phyloP scores from a whole-genome alignment of 306 rosid genomes.

The Rubus parviflorus region DNA sequence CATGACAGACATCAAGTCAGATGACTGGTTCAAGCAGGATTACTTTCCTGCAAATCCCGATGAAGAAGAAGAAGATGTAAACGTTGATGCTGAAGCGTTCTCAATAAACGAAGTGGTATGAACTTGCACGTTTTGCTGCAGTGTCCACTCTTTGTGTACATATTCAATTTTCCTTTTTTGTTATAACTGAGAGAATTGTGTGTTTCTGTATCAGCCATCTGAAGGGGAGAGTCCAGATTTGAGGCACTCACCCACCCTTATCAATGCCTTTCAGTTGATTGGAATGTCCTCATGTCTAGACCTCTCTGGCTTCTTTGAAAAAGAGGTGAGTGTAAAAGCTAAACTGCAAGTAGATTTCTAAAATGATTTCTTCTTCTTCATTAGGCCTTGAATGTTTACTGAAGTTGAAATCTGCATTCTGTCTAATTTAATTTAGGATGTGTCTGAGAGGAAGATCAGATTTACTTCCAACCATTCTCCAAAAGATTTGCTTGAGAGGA shows the following conservation, averaged over 20 bases:
- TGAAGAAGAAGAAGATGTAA: slow-evolving; percentile 67
- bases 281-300: slow-evolving; percentile 93
- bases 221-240: slow-evolving; percentile 45
- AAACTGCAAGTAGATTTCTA: neutral
- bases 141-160: neutral
- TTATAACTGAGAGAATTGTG: slow-evolving; percentile 14
- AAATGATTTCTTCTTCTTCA: neutral
- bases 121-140: neutral
- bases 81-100: slow-evolving; percentile 45
- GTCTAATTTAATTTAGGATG: slow-evolving; percentile 45
- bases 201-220: slow-evolving; percentile 41
- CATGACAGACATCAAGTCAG: slow-evolving; percentile 63
- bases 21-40: slow-evolving; percentile 76
- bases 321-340: slow-evolving; percentile 59
- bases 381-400: neutral
- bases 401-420: neutral
- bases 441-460: slow-evolving; percentile 89
- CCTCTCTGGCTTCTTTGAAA: slow-evolving; percentile 95
- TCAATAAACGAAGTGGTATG: slow-evolving; percentile 59
- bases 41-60: slow-evolving; percentile 56
- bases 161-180: neutral
- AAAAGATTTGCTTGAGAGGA: slow-evolving; percentile 64
- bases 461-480: slow-evolving; percentile 77
- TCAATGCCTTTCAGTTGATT: slow-evolving; percentile 89
- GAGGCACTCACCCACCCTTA: slow-evolving; percentile 42